Conservation (phyloP, 148 eudicot species). For the Rhododendron williamsianum region DNA sequence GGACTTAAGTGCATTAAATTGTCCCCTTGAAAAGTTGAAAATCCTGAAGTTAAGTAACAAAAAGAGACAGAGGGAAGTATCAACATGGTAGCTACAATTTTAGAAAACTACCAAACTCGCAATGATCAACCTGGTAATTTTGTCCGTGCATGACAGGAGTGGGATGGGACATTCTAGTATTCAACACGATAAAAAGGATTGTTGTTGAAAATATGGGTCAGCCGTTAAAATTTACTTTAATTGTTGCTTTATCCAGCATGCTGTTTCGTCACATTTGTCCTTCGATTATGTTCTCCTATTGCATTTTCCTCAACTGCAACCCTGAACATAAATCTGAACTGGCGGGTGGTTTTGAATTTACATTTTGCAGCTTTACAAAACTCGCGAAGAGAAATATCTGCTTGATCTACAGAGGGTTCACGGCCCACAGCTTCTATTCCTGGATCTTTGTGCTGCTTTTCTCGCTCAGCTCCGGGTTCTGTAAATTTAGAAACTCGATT, state of each 20-base stretch:
- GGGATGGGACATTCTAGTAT: not conserved
- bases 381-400: conserved; percentile 76
- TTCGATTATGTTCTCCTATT: not conserved
- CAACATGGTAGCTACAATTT: not conserved
- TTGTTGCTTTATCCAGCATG: not conserved
- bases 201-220: not conserved
- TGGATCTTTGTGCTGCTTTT: conserved; percentile 87
- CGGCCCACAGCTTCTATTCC: conserved; percentile 87
- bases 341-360: not conserved
- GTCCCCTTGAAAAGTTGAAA: not conserved
- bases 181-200: not conserved
- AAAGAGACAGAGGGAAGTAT: not conserved
- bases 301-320: not conserved
- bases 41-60: not conserved
- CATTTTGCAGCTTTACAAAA: conserved; percentile 68
- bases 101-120: not conserved
- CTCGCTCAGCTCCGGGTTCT: conserved; percentile 95
- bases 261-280: not conserved
- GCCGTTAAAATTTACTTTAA: not conserved
- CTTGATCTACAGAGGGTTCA: conserved; percentile 89
- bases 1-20: not conserved
- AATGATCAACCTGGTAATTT: not conserved
- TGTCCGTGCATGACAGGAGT: not conserved
- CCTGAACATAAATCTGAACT: not conserved
- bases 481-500: conserved; percentile 17